Percentiles rank a stretch among this genome's conserved stretches.
Evolutionary conservation across 129 eudicot species (phyloP).

Genomic region (Chrysanthemum lavandulifolium): DNA sequence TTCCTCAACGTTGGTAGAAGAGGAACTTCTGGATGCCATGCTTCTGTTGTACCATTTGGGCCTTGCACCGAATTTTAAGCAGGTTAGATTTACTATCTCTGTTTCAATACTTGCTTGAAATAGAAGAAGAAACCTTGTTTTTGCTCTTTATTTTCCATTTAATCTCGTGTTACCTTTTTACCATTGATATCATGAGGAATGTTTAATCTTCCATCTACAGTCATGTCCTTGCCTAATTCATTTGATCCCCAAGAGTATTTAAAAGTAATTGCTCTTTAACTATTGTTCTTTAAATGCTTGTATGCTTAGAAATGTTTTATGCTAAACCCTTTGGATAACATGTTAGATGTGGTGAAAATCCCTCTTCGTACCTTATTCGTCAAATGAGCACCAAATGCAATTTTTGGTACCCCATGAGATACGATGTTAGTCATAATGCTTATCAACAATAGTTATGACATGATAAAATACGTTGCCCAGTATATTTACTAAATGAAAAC

Average conservation of each 20-base stretch:
- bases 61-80: slow-evolving; percentile 91
- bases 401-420: not conserved
- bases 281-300: not conserved
- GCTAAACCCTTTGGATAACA: not conserved
- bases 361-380: not conserved
- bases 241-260: slow-evolving; percentile 2
- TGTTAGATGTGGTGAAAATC: not conserved
- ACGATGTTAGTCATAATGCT: not conserved
- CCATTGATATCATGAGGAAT: not conserved
- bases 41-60: slow-evolving; percentile 89
- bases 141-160: slow-evolving; percentile 1
- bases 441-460: not conserved
- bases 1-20: slow-evolving; percentile 83
- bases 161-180: slow-evolving; percentile 1
- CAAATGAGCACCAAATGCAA: not conserved
- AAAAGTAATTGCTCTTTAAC: not conserved
- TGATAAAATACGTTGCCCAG: not conserved
- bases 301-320: not conserved
- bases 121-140: slow-evolving; percentile 13
- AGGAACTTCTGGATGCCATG: slow-evolving; percentile 96
- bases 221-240: not conserved
- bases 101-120: slow-evolving; percentile 9
- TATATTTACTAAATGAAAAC: not conserved
- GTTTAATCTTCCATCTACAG: not conserved
- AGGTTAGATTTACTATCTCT: slow-evolving; percentile 44